These are phyloP conservation scores for Gaertneriomyces sp. DNA, from an alignment of 192 early-diverging fungal genomes.

Conservation along the genomic window DNA sequence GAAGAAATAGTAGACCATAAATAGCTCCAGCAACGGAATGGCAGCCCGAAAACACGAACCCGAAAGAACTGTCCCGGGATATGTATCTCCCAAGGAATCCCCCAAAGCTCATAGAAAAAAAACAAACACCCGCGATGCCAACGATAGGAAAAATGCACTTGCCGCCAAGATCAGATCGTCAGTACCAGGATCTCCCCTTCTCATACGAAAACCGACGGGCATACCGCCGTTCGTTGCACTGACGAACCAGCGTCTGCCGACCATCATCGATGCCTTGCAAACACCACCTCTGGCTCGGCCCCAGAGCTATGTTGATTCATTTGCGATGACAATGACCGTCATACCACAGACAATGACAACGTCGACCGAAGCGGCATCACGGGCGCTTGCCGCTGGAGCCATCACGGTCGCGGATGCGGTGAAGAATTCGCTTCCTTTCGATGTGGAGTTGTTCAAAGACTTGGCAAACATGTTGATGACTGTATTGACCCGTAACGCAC, in stretches of 20 bases:
- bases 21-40: no score
- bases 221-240: background rate
- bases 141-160: no score
- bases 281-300: conserved; percentile 21
- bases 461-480: conserved; percentile 10
- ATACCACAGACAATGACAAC: conserved; percentile 5
- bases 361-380: background rate
- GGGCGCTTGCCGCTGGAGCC: conserved; percentile 10
- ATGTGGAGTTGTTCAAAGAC: conserved; percentile 21
- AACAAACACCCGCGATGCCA: no score
- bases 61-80: no score
- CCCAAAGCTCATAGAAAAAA: no score
- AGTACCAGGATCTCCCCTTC: no score
- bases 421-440: conserved; percentile 16
- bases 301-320: background rate
- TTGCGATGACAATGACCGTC: conserved; percentile 5
- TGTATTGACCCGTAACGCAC: conserved; percentile 17
- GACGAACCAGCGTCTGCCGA: conserved; percentile 12
- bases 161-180: no score
- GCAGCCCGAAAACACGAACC: no score
- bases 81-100: no score
- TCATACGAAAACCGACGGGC: background rate
- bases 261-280: conserved; percentile 8
- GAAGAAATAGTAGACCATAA: no score
- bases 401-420: conserved; percentile 8